Evolutionary conservation across 164 flowering plant genomes (phyloP).

Genomic region (Vitis rotundifolia): DNA sequence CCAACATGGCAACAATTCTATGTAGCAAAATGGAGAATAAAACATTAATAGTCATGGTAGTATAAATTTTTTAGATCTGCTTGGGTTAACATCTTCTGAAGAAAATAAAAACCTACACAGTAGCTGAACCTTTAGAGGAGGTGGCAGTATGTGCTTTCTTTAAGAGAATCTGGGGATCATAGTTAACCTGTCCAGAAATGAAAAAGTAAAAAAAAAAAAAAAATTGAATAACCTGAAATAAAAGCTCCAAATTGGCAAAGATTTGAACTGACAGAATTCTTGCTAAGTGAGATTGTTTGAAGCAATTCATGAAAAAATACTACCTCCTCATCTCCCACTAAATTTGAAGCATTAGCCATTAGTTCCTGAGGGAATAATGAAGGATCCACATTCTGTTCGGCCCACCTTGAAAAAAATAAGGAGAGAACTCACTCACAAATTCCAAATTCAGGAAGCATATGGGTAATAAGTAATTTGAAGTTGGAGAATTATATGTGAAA

Average conservation of each 20-base stretch:
- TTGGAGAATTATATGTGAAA: neutral
- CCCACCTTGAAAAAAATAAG: constrained; percentile 64
- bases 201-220: neutral
- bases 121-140: constrained; percentile 83
- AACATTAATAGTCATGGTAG: neutral
- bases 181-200: constrained; percentile 47
- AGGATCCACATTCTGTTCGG: constrained; percentile 82
- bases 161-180: constrained; percentile 73
- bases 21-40: constrained; percentile 3
- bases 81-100: neutral
- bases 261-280: neutral
- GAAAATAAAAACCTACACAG: constrained; percentile 57
- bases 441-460: neutral
- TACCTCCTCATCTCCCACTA: constrained; percentile 73
- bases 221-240: neutral
- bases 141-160: constrained; percentile 89
- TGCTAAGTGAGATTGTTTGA: neutral
- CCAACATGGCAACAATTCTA: constrained; percentile 89
- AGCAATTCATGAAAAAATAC: neutral
- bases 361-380: constrained; percentile 73
- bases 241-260: neutral
- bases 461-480: neutral
- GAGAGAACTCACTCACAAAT: no score
- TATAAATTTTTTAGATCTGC: neutral
- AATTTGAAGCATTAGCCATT: constrained; percentile 62